Evolutionary conservation across 306 rosid genomes (phyloP), one percentile per base, ranked within the genome.

Genomic region (Trifolium subterraneum): DNA sequence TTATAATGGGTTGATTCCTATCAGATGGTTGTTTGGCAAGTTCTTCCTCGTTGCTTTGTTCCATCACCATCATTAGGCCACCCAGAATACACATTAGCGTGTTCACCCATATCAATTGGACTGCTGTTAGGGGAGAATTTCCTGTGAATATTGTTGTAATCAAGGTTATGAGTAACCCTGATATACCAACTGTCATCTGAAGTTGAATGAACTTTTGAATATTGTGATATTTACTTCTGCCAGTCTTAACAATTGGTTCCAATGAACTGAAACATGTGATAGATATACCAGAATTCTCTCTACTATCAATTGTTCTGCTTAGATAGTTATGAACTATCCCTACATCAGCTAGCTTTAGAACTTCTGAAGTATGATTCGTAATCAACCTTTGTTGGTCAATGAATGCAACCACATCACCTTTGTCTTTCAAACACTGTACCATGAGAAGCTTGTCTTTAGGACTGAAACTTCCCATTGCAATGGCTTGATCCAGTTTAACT

Each of bases 31-130:
- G 20, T 6, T 67, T 69, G 2, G 36, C n/a, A 70, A 31, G 82
- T 6, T 68, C 71, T 39, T 76, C 79, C 16, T 70, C 20, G 5
- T 55, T 33, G 20, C 68, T 80, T 9, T 83, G 70, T 66, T 84
- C 78, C 92, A 89, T 86, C 54, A 18, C 70, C 92, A 89, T 84
- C 90, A 86, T 85, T 18, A 48, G 70, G 64, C 84, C 71, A 55
- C 96, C 95, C 5, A 87, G 82, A 71, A 83, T 64, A 64, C 64
- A 70, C 75, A 78, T 13, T 27, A 81, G 16, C 68, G 77, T 45
- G 75, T 81, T 87, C 83, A 87, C 79, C 93, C 96, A 91, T 18
- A 84, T 73, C 76, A 89, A 45, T 12, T 84, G 91, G 31, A 69
- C 1, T 31, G 85, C 68, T 18, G 89, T 69, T 47, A 91, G 60